A percentile compares a stretch with the other conserved stretches of the same genome.
Conservation (phyloP, 306 rosid genomes). For the Sophora flavescens region DNA sequence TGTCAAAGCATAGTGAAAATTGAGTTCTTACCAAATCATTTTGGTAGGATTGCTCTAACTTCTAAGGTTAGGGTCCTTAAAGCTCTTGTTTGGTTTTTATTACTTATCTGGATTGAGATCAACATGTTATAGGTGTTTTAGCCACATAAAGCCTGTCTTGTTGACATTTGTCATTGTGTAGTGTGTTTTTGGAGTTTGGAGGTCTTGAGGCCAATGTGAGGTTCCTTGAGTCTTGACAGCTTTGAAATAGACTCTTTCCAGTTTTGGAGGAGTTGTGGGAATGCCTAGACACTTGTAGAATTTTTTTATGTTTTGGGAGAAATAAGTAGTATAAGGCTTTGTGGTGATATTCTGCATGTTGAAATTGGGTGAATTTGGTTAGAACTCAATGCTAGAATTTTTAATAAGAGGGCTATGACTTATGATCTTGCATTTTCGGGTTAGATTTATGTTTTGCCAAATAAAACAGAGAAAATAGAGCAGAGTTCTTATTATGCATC, state of each 20-base stretch:
- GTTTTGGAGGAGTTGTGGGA: neutral
- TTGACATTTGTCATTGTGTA: too few species aligned
- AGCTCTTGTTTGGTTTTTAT: constrained; percentile 5
- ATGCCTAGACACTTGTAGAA: neutral
- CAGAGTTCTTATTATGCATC: neutral
- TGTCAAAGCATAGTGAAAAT: neutral
- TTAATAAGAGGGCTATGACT: neutral
- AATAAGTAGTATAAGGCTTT: neutral
- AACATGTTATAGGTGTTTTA: neutral
- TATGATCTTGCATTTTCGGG: neutral
- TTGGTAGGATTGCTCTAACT: neutral
- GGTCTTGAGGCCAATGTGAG: too few species aligned
- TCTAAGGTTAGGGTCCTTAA: neutral
- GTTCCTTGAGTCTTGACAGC: too few species aligned
- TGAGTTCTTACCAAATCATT: neutral
- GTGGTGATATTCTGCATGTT: neutral
- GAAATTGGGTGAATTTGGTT: neutral
- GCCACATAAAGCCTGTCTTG: too few species aligned
- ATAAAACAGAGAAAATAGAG: neutral
- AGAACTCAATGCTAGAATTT: neutral
- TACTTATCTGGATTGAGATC: neutral
- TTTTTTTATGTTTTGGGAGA: neutral
- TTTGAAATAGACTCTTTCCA: too few species aligned
- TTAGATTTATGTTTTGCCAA: too few species aligned
- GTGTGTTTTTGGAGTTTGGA: too few species aligned